Percentiles rank a stretch among this genome's conserved stretches.
These are phyloP conservation scores for Rheum nobile DNA, from an alignment of 148 eudicot genomes.

Conservation along the genomic window DNA sequence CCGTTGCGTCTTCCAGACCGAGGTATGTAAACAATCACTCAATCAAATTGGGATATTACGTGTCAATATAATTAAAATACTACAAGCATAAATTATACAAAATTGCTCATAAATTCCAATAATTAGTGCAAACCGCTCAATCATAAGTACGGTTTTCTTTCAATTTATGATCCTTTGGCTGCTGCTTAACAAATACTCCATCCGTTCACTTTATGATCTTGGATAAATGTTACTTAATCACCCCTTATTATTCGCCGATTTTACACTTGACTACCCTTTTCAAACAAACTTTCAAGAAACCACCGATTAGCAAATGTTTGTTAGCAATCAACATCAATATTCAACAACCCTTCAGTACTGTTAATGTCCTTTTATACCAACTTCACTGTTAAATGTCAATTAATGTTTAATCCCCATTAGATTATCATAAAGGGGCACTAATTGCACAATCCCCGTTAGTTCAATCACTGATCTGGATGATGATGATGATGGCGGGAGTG, in stretches of 20 bases:
- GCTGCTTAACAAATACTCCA: no score
- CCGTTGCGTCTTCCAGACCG: slow-evolving; percentile 24
- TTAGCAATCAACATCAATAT: background rate
- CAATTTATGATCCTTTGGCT: no score
- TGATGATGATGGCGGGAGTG: no score
- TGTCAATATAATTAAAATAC: no score
- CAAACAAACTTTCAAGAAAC: background rate
- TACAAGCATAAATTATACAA: no score
- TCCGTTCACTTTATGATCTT: background rate
- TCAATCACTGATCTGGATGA: no score
- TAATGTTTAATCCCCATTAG: background rate
- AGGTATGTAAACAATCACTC: background rate
- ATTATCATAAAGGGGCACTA: background rate
- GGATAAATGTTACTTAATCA: background rate
- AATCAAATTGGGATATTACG: no score
- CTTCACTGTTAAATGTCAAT: background rate
- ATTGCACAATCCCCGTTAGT: background rate
- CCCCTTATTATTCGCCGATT: background rate
- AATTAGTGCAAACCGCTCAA: no score
- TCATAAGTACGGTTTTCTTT: no score
- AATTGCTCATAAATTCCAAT: no score
- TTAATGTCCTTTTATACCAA: no score
- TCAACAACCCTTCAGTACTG: background rate
- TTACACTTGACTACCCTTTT: background rate
- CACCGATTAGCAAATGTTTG: background rate